phyloP scores from a whole-genome alignment of 768 basidiomycete species.

The Panaeolus papilionaceus region DNA sequence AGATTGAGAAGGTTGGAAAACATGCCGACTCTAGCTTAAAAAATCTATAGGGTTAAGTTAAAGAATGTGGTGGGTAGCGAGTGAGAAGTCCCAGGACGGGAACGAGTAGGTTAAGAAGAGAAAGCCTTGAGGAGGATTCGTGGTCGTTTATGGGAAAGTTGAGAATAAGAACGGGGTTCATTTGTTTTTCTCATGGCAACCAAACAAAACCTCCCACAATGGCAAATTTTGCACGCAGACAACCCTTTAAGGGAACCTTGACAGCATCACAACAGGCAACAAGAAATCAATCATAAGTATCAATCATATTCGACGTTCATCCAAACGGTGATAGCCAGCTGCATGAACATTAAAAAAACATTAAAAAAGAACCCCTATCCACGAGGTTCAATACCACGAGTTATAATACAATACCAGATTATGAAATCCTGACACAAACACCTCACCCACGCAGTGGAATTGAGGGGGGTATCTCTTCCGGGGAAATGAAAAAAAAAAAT shows the following conservation, averaged over 20 bases:
- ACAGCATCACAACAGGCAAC: neutral
- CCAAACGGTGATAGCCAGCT: neutral
- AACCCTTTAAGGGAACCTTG: neutral
- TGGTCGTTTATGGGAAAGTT: conserved; percentile 19
- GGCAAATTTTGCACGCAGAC: neutral
- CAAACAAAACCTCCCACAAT: conserved; percentile 4
- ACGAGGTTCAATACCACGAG: neutral
- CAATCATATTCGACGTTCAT: neutral
- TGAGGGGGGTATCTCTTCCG: conserved; percentile 1
- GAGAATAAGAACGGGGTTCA: conserved; percentile 17
- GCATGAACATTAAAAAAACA: conserved; percentile 4
- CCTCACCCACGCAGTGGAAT: conserved; percentile 10
- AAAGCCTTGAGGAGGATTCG: conserved; percentile 12
- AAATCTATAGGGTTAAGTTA: conserved; percentile 17
- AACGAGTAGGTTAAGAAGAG: conserved; percentile 13
- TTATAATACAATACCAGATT: conserved; percentile 4
- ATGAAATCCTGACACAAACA: neutral
- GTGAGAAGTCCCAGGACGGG: conserved; percentile 15
- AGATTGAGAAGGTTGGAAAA: conserved; percentile 32
- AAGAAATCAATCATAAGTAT: neutral
- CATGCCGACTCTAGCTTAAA: conserved; percentile 22
- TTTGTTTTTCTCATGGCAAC: conserved; percentile 13
- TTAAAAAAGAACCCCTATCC: conserved; percentile 1
- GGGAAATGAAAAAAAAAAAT: conserved; percentile 13
- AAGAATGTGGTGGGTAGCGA: conserved; percentile 26